phyloP scores from a whole-genome alignment of 2,329 filamentous ascomycete genomes.

The Cryphonectria carpinicola region DNA sequence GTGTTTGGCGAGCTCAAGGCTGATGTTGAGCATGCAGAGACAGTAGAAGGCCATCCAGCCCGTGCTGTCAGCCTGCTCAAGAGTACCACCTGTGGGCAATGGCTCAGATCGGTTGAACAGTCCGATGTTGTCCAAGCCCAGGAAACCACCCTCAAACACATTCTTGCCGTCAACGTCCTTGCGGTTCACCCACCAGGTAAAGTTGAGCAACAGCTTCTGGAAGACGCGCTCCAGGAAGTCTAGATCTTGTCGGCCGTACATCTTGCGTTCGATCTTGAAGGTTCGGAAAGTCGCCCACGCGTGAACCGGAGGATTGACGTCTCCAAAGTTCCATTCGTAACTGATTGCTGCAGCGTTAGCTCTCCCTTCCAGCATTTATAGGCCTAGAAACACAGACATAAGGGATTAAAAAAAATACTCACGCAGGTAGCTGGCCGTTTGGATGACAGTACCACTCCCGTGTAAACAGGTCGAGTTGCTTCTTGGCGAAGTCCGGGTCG shows the following conservation, averaged over 20 bases:
- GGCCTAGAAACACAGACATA: neutral
- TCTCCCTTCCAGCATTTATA: neutral
- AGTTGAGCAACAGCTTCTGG: slow-evolving; percentile 93
- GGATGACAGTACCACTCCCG: slow-evolving; percentile 99
- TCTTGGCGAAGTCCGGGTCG: slow-evolving; percentile 96
- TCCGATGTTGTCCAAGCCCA: slow-evolving; percentile 95
- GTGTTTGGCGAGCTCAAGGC: slow-evolving; percentile 92
- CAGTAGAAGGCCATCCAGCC: slow-evolving; percentile 99
- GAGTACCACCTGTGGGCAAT: slow-evolving; percentile 85
- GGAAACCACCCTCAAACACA: slow-evolving; percentile 94
- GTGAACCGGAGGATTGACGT: slow-evolving; percentile 95
- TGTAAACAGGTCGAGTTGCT: slow-evolving; percentile 94
- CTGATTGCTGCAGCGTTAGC: slow-evolving; percentile 38
- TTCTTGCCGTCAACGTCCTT: slow-evolving; percentile 96
- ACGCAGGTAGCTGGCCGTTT: slow-evolving; percentile 91
- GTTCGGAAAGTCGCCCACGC: slow-evolving; percentile 94
- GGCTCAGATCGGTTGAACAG: slow-evolving; percentile 97
- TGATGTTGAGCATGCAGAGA: slow-evolving; percentile 95
- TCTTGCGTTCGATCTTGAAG: slow-evolving; percentile 98
- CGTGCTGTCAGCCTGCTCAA: slow-evolving; percentile 96
- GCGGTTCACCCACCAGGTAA: slow-evolving; percentile 99
- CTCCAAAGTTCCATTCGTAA: slow-evolving; percentile 96
- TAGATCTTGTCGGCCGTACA: slow-evolving; percentile 92
- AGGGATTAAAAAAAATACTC: slow-evolving; percentile 41
- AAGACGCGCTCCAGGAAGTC: slow-evolving; percentile 97